These are phyloP conservation scores for Penicillium brevicompactum DNA, from an alignment of 2,329 filamentous ascomycete genomes.

Conservation along the genomic window DNA sequence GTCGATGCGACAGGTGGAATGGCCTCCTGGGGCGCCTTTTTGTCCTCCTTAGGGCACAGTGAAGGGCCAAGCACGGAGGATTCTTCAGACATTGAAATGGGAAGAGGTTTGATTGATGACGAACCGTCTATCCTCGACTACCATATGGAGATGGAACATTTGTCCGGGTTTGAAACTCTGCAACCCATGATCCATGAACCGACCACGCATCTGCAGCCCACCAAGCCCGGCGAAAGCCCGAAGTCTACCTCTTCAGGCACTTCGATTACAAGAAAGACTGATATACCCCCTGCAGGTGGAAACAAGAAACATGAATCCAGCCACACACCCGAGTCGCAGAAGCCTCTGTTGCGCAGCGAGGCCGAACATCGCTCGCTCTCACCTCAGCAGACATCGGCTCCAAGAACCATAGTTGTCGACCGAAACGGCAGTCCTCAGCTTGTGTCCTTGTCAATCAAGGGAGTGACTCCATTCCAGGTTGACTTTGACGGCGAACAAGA, in stretches of 20 bases:
- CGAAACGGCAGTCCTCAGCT: slow-evolving; percentile 40
- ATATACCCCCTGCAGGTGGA: background rate
- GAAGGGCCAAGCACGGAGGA: background rate
- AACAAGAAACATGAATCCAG: background rate
- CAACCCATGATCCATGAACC: background rate
- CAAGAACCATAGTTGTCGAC: slow-evolving; percentile 34
- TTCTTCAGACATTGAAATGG: background rate
- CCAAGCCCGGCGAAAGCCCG: background rate
- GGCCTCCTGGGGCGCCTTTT: background rate
- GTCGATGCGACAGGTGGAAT: background rate
- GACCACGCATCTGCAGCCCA: background rate
- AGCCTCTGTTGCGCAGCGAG: slow-evolving; percentile 13
- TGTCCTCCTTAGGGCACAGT: background rate
- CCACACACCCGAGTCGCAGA: slow-evolving; percentile 23
- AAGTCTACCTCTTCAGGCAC: slow-evolving; percentile 3
- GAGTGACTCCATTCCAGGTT: background rate
- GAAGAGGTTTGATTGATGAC: slow-evolving; percentile 1
- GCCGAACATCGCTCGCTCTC: background rate
- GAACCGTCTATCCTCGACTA: slow-evolving; percentile 9
- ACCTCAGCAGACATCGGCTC: background rate
- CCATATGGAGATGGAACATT: slow-evolving; percentile 10
- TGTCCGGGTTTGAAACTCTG: slow-evolving; percentile 8
- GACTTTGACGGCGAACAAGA: background rate
- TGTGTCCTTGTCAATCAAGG: slow-evolving; percentile 1
- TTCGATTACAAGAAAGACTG: background rate